Evolutionary conservation across 768 basidiomycete genomes (phyloP), one percentile per base, ranked within the genome.

Genomic region (Boletus reticulatus): DNA sequence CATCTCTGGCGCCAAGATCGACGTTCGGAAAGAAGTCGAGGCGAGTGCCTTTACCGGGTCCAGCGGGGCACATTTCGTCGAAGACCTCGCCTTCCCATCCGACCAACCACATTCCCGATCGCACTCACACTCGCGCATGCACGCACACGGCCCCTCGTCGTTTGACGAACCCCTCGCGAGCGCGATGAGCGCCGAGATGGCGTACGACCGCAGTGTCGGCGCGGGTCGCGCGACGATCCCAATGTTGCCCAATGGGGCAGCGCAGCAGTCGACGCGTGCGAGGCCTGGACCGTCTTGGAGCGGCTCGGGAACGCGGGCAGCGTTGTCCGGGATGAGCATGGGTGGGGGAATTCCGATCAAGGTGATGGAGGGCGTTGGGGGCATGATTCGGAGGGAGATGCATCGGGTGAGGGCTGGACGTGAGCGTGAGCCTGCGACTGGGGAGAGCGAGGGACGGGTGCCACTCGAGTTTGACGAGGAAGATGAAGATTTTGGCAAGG

Each of bases 111-210:
- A 55, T 32, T 4, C 54, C 2, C 59, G 43, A 6, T 52, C 52
- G 3, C 62, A 48, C 12, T 54, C 63, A 0, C 57, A 22, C 24
- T 32, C 53, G n/a, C 52, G 79, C 38, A 76, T 78, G n/a, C 67
- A 74, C 11, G 74, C 75, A 14, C 76, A 75, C 13, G 69, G 68
- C 1, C 75, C 82, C 0, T 79, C 84, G 0, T 71, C 67, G 20
- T 69, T 93, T 57, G 89, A 93, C 65, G 89, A 88, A 61, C 89
- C 90, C 0, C 76, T 94, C 24, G 84, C 87, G 1, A 84, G 80
- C 0, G 92, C 93, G 0, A 81, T 95, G 55, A 70, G 82, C 1
- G 83, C 80, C 1, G 81, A 80, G 11, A 76, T 93, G 32, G 83
- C 82, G 36, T 75, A 81, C 77, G 22, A 74, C 67, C 17, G 58